Base-by-base conservation (phyloP, 1,139 yeast genomes). In the Taphrina populina region DNA sequence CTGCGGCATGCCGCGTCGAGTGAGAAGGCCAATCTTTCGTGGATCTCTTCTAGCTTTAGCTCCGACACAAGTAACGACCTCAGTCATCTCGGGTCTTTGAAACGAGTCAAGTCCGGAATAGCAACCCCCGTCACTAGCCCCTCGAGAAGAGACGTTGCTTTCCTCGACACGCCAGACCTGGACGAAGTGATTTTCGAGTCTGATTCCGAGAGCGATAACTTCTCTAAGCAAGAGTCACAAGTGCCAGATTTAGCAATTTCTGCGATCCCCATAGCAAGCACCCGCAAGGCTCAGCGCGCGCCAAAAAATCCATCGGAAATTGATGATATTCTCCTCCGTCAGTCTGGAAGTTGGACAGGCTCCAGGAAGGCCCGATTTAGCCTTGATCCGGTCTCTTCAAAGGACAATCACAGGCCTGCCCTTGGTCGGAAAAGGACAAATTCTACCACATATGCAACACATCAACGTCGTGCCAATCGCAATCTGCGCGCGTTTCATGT, bases 241-340 rank as follows among this genome's bases (percentile, higher is more conserved):
- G 29, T 23, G 43, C 43, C 43, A 37, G 43, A 37, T 29, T 23
- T 29, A 10, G 20, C 26, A 20, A 19, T 37, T 7, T 7, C 37
- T 13, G 47, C 47, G n/a, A 43, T 43, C 15, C 47, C 47, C 27
- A 43, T 43, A 24, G 24, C 45, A 10, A 30, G 27, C 21, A 8
- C 8, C 13, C 17, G 23, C 10, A 43, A 43, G 17, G 37, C 17
- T 4, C 13, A 24, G 6, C 47, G 47, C 8, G 35, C 47, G 13
- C 47, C 47, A n/a, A 33, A 33, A 4, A 30, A 39, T 17, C 27
- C 54, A 1, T 49, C 46, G 8, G 54, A 37, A 15, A 49, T 49
- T 15, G 54, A 49, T 26, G 36, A 49, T 15, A 49, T 49, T 33
- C 24, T 49, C 24, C 46, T 49, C n/a, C 46, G 54, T 7, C 54